These are phyloP conservation scores for Auricularia sp. DNA, from an alignment of 768 basidiomycete genomes.

Conservation along the genomic window DNA sequence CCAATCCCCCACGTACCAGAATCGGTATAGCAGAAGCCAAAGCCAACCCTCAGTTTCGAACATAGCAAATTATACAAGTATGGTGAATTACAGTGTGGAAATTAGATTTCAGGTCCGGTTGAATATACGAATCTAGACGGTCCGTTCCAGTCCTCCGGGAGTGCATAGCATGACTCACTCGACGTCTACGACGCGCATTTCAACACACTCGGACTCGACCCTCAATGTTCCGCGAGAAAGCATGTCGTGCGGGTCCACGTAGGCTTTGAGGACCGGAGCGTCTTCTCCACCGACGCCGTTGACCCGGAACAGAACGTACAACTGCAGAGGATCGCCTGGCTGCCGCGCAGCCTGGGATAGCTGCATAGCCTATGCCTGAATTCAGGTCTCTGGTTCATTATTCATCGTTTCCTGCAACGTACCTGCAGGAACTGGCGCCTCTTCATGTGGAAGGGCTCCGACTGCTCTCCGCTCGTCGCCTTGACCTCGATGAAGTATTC, in stretches of 20 bases:
- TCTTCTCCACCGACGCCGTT: background rate
- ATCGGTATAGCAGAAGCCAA: too few species aligned
- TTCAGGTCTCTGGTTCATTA: background rate
- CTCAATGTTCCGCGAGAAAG: background rate
- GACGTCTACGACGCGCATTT: background rate
- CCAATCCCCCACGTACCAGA: too few species aligned
- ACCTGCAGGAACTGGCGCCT: constrained; percentile 14
- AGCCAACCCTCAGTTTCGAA: too few species aligned
- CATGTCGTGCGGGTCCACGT: background rate
- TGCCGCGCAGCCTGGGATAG: background rate
- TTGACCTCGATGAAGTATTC: constrained; percentile 21
- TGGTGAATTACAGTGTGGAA: too few species aligned
- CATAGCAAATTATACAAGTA: too few species aligned
- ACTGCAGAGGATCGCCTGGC: background rate
- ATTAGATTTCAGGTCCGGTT: too few species aligned
- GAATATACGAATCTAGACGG: too few species aligned
- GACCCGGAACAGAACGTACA: background rate
- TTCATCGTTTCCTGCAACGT: background rate
- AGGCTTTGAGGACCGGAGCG: background rate
- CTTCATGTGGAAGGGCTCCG: constrained; percentile 18
- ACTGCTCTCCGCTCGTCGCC: constrained; percentile 11
- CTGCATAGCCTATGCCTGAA: background rate
- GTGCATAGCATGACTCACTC: background rate
- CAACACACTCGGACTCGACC: background rate
- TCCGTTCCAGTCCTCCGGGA: background rate